Base-by-base conservation (phyloP, 768 basidiomycete species). In the Phlegmacium glaucopus region DNA sequence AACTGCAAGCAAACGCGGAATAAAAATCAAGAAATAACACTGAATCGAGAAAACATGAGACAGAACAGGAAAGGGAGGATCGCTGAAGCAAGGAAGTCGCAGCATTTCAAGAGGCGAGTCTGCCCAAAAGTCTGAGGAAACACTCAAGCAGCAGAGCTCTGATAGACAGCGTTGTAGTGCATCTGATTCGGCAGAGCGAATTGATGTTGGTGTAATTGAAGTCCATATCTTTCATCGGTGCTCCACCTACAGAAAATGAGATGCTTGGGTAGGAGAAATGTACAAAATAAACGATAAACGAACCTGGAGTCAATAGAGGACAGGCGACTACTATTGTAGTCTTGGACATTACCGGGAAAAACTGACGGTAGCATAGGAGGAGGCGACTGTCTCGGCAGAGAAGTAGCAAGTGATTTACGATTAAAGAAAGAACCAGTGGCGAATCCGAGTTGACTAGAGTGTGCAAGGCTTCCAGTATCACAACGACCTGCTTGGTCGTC, bases 311-410 rank as follows among this genome's bases (percentile, higher is more conserved):
- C 29, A 30, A 45, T 18, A 52, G 44, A 39, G 17, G 36, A 27
- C 8, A 36, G 38, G 29, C 26, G 13, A 38, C 27, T 17, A 4
- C 30, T 39, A 25, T 48, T 35, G 22, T 37, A 46, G 39, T 47
- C 48, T 30, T 52, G 48, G 29, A 49, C 54, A 44, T 43, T 47
- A 34, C 52, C 50, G 32, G 51, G 45, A 9, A 47, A 51, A n/a
- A 49, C 47, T 15, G 48, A 12, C 15, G 30, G 39, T 47, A 48
- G 50, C 50, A 47, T 44, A 42, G 48, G 46, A 28, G 52, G 32
- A 44, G 54, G 50, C 26, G 49, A 49, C 28, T 51, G 51, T 36
- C 47, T 54, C 17, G 49, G 25, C 17, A 47, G 50, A 13, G n/a
- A 22, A 12, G 25, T 32, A 27, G 39, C 22, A 17, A 30, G 32